phyloP scores from a whole-genome alignment of 2,329 filamentous ascomycete genomes.

The Diaporthe eres region DNA sequence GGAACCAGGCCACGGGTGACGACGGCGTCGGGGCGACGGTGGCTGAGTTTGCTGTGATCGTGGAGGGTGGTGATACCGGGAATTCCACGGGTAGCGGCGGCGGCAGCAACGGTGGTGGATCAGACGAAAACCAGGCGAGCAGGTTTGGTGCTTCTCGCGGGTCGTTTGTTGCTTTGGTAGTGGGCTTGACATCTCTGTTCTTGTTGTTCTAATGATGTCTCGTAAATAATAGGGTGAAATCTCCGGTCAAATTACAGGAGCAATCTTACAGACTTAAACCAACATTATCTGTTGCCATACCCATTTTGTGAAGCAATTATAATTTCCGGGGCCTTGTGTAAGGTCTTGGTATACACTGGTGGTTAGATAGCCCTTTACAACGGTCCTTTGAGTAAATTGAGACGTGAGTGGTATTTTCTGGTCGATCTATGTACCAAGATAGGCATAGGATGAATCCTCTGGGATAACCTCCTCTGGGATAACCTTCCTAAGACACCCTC shows the following conservation, averaged over 20 bases:
- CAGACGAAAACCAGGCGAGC: neutral
- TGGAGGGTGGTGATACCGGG: neutral
- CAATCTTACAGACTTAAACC: too few relatives aligned
- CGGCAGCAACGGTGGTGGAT: neutral
- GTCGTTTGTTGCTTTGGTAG: neutral
- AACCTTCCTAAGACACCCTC: too few relatives aligned
- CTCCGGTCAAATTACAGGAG: neutral
- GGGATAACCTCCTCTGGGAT: too few relatives aligned
- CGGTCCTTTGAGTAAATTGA: too few relatives aligned
- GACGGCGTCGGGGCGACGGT: constrained; percentile 36
- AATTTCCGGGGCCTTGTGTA: too few relatives aligned
- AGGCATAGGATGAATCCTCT: too few relatives aligned
- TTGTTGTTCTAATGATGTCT: neutral
- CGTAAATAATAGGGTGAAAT: accelerated
- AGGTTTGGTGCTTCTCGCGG: neutral
- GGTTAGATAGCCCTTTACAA: too few relatives aligned
- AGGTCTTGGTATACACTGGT: too few relatives aligned
- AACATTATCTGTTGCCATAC: neutral
- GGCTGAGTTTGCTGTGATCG: constrained; percentile 39
- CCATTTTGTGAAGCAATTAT: too few relatives aligned
- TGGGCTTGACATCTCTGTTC: neutral
- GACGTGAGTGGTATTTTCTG: too few relatives aligned
- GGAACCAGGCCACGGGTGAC: constrained; percentile 38
- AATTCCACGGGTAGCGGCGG: neutral
- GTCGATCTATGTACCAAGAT: too few relatives aligned